Base-by-base conservation (phyloP, 345 rosid species). In the Brassica juncea region DNA sequence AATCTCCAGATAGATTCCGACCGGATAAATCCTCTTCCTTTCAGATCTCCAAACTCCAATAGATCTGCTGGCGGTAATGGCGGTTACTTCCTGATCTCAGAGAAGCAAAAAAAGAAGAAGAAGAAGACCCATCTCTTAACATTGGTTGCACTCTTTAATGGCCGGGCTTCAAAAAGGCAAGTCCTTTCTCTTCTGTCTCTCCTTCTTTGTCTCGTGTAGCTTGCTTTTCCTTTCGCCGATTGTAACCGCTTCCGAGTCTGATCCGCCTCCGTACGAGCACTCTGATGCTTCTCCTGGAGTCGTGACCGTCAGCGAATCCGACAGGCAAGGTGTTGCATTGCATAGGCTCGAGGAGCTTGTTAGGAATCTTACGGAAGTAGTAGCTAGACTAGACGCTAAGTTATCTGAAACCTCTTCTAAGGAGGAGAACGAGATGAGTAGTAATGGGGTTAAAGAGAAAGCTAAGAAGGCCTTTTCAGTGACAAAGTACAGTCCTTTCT, bases 341-440 rank as follows among this genome's bases (percentile, higher is more conserved):
- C 83, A 74, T 75, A 88, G 85, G 69, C 94, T 94, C 6, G 97
- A 91, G 77, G 95, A 91, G 35, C 72, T 91, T 63, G 91, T 89
- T 74, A 92, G 82, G 66, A 89, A 89, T 71, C 93, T 92, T 57
- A 84, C 84, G 70, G 94, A 89, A 74, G 70, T 89, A 80, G 91
- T 91, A 65, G 82, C 87, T 81, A 89, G 82, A 76, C 81, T 94
- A 84, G 94, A 92, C 57, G 75, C 85, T 8, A 86, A 74, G 75
- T 55, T 93, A 19, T 19, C 21, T 19, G 21, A 19, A 19, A 19
- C 21, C 21, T 19, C 21, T 19, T 19, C 21, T 19, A 19, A 19
- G 21, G 21, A 19, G 21, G 0, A 19, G 21, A 19, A 19, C 21
- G 80, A 77, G 71, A 64, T 80, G 70, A 68, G 44, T 6, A 63